phyloP scores from a whole-genome alignment of 106 monocot species.

The Hemerocallis citrina region DNA sequence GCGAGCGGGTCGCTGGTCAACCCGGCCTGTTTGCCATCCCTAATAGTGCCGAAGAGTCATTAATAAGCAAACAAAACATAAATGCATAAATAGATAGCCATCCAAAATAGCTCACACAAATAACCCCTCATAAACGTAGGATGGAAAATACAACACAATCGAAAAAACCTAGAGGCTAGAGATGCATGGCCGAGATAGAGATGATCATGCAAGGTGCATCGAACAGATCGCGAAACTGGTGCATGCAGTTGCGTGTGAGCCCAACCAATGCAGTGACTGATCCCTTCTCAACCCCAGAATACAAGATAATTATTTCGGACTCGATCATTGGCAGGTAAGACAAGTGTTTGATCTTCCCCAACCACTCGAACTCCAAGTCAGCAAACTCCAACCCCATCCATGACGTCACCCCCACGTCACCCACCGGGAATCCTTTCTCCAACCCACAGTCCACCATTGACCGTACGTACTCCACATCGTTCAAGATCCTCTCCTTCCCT shows the following conservation, averaged over 20 bases:
- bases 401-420: conserved; percentile 40
- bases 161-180: too few species aligned
- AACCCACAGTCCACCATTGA: conserved; percentile 45
- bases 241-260: conserved; percentile 14
- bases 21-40: too few species aligned
- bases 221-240: conserved; percentile 25
- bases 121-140: too few species aligned
- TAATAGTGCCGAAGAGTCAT: too few species aligned
- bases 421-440: conserved; percentile 26
- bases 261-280: conserved; percentile 33
- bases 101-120: too few species aligned
- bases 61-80: too few species aligned
- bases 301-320: conserved; percentile 25
- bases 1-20: too few species aligned
- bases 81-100: too few species aligned
- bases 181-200: too few species aligned
- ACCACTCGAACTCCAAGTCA: conserved; percentile 42
- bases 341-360: conserved; percentile 21
- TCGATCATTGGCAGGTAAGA: conserved; percentile 21
- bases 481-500: conserved; percentile 19
- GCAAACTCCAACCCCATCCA: conserved; percentile 48
- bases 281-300: conserved; percentile 17
- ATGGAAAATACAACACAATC: too few species aligned
- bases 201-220: too few species aligned
- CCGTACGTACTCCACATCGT: conserved; percentile 36